Conservation (phyloP, 1,284 basidiomycete species). For the Singerocomus inundabilis region DNA sequence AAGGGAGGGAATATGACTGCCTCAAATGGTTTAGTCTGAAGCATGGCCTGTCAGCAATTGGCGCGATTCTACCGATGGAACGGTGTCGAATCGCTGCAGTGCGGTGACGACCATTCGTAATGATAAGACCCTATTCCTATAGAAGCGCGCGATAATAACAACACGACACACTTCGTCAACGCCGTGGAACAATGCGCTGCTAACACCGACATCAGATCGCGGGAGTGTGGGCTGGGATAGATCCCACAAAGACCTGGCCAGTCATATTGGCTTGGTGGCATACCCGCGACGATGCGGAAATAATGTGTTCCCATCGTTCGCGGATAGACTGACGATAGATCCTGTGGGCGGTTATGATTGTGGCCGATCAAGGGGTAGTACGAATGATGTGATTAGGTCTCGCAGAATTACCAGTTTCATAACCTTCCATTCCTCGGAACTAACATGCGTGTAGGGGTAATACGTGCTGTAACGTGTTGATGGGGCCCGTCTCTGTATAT, state of each 20-base stretch:
- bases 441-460: neutral
- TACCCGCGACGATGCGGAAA: slow-evolving; percentile 21
- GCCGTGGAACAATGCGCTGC: slow-evolving; percentile 1
- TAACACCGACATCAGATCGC: neutral
- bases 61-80: neutral
- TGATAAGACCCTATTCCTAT: neutral
- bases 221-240: neutral
- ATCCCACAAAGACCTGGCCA: slow-evolving; percentile 7
- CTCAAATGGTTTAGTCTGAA: slow-evolving; percentile 22
- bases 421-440: slow-evolving; percentile 26
- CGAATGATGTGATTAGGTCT: slow-evolving; percentile 18
- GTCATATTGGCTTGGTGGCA: slow-evolving; percentile 5
- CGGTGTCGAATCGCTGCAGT: neutral
- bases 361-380: slow-evolving; percentile 10
- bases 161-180: neutral
- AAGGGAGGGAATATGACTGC: slow-evolving; percentile 9
- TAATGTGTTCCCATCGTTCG: slow-evolving; percentile 18
- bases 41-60: slow-evolving; percentile 3
- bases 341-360: neutral
- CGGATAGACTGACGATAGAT: slow-evolving; percentile 6
- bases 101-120: neutral
- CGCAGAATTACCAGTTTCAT: slow-evolving; percentile 12
- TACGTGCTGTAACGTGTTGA: slow-evolving; percentile 3
- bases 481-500: neutral
- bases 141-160: neutral